Conservation (phyloP, 352 stramenopile species). For the Globisporangium spinosum region DNA sequence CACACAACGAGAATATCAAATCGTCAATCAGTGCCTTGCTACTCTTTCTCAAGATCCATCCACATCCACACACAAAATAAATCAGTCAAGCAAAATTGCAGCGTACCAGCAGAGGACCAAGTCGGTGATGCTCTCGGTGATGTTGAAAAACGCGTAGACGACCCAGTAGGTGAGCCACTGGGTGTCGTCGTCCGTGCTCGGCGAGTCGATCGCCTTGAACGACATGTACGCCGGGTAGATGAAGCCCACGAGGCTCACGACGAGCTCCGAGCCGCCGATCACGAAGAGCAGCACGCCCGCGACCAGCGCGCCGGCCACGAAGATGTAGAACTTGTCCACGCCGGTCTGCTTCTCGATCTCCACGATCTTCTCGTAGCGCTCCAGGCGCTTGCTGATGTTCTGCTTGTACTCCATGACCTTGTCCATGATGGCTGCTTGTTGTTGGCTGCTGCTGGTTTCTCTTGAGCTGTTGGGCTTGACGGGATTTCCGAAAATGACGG, state of each 20-base stretch:
- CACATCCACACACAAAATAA: background rate
- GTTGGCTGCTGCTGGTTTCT: slow-evolving; percentile 24
- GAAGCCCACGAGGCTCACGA: slow-evolving; percentile 83
- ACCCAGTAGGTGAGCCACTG: slow-evolving; percentile 92
- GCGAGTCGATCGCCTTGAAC: slow-evolving; percentile 86
- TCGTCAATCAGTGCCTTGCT: background rate
- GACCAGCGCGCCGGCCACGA: slow-evolving; percentile 42
- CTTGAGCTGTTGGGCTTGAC: slow-evolving; percentile 13
- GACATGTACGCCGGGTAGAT: slow-evolving; percentile 88
- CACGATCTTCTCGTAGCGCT: slow-evolving; percentile 80
- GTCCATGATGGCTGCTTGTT: slow-evolving; percentile 47
- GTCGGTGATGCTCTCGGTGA: slow-evolving; percentile 90
- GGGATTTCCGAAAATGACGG: slow-evolving; percentile 35
- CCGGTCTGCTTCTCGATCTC: slow-evolving; percentile 84
- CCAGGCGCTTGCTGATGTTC: slow-evolving; percentile 74
- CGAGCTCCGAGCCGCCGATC: slow-evolving; percentile 66
- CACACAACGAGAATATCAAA: background rate
- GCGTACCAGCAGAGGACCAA: slow-evolving; percentile 73
- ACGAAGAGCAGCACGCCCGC: slow-evolving; percentile 72
- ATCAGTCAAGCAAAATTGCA: background rate
- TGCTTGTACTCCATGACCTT: slow-evolving; percentile 82
- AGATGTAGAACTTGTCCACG: slow-evolving; percentile 89
- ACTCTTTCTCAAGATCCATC: background rate
- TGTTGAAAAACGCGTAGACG: slow-evolving; percentile 95
- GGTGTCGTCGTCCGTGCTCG: slow-evolving; percentile 69